Conservation (phyloP, 768 basidiomycete genomes). For the Russula sp. region DNA sequence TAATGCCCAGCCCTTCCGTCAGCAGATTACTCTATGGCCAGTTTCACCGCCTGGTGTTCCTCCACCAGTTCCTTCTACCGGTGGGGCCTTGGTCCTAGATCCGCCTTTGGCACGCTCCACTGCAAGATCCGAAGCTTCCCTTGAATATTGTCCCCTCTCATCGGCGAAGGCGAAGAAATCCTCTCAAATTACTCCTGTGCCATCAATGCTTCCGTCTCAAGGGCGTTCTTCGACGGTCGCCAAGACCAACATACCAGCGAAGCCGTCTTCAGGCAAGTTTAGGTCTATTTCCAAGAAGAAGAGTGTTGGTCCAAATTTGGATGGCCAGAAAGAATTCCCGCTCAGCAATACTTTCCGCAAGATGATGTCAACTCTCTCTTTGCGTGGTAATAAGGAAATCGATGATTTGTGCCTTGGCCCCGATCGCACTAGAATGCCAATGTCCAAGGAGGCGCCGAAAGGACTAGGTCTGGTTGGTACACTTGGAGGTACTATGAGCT, state of each 20-base stretch:
- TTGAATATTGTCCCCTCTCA: background rate
- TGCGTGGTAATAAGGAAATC: constrained; percentile 14
- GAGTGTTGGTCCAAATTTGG: background rate
- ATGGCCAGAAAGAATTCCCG: constrained; percentile 11
- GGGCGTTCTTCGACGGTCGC: background rate
- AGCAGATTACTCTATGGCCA: constrained; percentile 65
- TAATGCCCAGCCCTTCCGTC: constrained; percentile 38
- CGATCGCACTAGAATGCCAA: constrained; percentile 36
- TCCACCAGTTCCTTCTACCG: constrained; percentile 11
- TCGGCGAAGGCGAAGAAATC: constrained; percentile 8
- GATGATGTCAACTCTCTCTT: constrained; percentile 26
- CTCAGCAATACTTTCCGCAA: constrained; percentile 24
- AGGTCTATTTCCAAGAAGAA: constrained; percentile 15
- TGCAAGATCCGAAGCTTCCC: background rate
- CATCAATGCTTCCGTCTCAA: background rate
- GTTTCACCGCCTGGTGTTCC: constrained; percentile 45
- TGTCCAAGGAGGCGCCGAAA: constrained; percentile 51
- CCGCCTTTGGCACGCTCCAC: too few relatives aligned
- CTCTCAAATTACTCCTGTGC: background rate
- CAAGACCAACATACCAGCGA: background rate
- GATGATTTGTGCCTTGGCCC: background rate
- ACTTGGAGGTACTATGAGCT: constrained; percentile 58
- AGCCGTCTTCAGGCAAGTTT: background rate
- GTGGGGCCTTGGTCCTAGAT: too few relatives aligned
- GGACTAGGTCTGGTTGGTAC: constrained; percentile 65